Percentiles rank a stretch among this genome's conserved stretches.
phyloP scores from a whole-genome alignment of 78 protist species.

The Dictyostelium citrinum region DNA sequence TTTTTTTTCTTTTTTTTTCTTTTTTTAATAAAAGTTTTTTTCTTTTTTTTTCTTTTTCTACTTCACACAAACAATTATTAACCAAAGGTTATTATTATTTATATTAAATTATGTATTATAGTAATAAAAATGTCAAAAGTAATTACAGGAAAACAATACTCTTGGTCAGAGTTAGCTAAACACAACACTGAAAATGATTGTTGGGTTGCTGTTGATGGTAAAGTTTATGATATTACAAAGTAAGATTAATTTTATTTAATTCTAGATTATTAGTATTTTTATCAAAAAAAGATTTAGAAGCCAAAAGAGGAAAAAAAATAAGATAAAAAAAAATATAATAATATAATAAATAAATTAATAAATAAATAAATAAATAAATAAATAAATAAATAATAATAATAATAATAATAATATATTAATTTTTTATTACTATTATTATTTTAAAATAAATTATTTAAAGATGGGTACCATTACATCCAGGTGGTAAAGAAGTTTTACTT shows the following conservation, averaged over 20 bases:
- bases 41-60: too few species aligned
- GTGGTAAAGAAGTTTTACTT: constrained; percentile 69
- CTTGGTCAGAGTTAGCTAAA: constrained; percentile 42
- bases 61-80: too few species aligned
- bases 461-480: constrained; percentile 74
- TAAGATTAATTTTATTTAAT: not conserved
- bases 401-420: too few species aligned
- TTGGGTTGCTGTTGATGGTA: constrained; percentile 81
- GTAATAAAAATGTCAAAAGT: not conserved
- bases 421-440: too few species aligned
- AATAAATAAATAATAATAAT: too few species aligned
- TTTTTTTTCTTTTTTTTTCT: too few species aligned
- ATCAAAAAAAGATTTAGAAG: not conserved
- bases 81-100: too few species aligned
- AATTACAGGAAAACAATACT: constrained; percentile 1
- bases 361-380: not conserved
- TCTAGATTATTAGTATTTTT: not conserved
- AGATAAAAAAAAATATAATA: not conserved
- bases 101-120: not conserved
- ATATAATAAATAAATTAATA: not conserved
- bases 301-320: not conserved
- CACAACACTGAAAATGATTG: constrained; percentile 79
- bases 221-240: constrained; percentile 82
- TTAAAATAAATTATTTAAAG: not conserved
- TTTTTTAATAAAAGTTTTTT: too few species aligned